phyloP scores from a whole-genome alignment of 441 rosid genomes.

The Erysimum cheiri region DNA sequence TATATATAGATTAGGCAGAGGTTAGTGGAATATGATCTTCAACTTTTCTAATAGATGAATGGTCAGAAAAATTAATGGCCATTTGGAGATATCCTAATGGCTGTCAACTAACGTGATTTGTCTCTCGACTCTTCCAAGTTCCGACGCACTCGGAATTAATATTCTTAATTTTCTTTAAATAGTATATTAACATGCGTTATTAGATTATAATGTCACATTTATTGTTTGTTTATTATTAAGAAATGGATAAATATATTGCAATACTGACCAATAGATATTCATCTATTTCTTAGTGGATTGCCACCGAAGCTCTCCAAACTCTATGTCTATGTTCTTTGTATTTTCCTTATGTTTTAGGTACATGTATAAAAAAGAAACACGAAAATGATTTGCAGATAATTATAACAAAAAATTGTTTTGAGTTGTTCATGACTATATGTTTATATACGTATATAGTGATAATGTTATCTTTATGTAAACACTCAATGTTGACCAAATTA shows the following conservation, averaged over 20 bases:
- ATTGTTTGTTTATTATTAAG: conserved; percentile 8
- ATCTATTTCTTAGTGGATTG: conserved; percentile 31
- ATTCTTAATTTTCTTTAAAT: conserved; percentile 9
- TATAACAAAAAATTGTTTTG: neutral
- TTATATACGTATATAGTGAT: neutral
- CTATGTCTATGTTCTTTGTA: conserved; percentile 18
- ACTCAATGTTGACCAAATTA: conserved; percentile 20
- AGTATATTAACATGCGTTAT: conserved; percentile 18
- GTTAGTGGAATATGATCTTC: conserved; percentile 42
- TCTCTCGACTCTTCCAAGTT: conserved; percentile 34
- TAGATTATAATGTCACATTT: conserved; percentile 12
- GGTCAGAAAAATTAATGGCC: conserved; percentile 41
- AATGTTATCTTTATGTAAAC: conserved; percentile 31
- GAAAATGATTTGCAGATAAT: conserved; percentile 13
- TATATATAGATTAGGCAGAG: conserved; percentile 7
- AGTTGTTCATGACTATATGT: neutral
- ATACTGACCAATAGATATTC: conserved; percentile 23
- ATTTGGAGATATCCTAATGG: conserved; percentile 46
- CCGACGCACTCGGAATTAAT: conserved; percentile 41
- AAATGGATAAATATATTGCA: conserved; percentile 15
- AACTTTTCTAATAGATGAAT: conserved; percentile 35
- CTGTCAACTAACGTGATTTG: conserved; percentile 42
- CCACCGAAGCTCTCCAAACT: conserved; percentile 36
- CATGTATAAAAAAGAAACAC: neutral
- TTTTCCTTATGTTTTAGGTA: conserved; percentile 2